Evolutionary conservation across 2,329 filamentous ascomycete species (phyloP).

Genomic region (Paecilomyces variotii): DNA sequence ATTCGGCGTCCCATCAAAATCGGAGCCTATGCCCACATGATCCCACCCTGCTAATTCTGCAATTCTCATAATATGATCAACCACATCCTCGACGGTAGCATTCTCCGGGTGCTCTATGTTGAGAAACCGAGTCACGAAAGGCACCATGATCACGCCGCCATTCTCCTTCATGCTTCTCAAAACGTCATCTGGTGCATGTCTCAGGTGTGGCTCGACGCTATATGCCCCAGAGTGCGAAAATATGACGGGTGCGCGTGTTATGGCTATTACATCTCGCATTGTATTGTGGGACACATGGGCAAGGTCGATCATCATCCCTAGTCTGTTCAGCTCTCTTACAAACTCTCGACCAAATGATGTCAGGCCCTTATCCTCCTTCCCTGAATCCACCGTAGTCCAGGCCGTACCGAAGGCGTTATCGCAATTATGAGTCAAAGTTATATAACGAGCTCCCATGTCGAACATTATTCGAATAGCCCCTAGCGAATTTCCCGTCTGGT

Average conservation of each 20-base stretch:
- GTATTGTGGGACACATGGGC: constrained; percentile 9
- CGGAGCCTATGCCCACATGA: constrained; percentile 7
- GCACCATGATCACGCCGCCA: constrained; percentile 17
- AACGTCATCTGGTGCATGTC: constrained; percentile 16
- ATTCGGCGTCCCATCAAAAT: constrained; percentile 5
- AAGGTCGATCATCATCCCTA: constrained; percentile 21
- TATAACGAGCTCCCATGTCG: constrained; percentile 13
- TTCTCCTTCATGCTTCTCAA: constrained; percentile 11
- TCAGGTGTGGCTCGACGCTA: constrained; percentile 3
- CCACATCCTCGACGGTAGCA: constrained; percentile 25
- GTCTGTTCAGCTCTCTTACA: constrained; percentile 19
- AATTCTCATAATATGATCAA: constrained; percentile 16
- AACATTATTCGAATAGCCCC: constrained; percentile 13
- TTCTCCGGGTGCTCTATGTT: constrained; percentile 11
- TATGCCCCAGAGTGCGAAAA: constrained; percentile 14
- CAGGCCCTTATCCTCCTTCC: constrained; percentile 13
- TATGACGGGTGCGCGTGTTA: constrained; percentile 17
- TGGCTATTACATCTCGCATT: constrained; percentile 12
- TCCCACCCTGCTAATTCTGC: constrained; percentile 7
- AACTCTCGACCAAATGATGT: constrained; percentile 13
- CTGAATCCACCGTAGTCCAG: constrained; percentile 12
- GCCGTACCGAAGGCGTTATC: constrained; percentile 20
- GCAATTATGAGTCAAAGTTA: constrained; percentile 18
- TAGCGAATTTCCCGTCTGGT: constrained; percentile 13
- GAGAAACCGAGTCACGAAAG: constrained; percentile 13